Percentiles rank a stretch among this genome's conserved stretches.
phyloP scores from a whole-genome alignment of 2,329 filamentous ascomycete genomes.

The Colletotrichum lini region DNA sequence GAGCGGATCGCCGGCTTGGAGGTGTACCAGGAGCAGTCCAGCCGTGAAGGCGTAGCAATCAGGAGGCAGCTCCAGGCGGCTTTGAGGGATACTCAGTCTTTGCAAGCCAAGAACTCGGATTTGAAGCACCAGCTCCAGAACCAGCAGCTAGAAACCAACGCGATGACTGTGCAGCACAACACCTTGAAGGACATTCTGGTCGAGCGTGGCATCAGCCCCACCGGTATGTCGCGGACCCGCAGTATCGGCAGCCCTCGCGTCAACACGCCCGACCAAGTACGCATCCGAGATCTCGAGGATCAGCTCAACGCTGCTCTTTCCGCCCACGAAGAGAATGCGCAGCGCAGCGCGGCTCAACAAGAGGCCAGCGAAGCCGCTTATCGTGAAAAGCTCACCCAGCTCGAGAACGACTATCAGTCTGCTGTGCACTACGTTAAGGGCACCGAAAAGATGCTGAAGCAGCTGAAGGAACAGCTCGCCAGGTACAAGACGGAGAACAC shows the following conservation, averaged over 20 bases:
- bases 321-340: constrained; percentile 88
- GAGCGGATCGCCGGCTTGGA: constrained; percentile 97
- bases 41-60: constrained; percentile 90
- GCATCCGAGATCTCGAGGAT: constrained; percentile 88
- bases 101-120: constrained; percentile 85
- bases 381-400: constrained; percentile 91
- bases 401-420: constrained; percentile 98
- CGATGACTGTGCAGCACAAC: constrained; percentile 90
- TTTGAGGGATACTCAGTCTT: constrained; percentile 85
- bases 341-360: constrained; percentile 81
- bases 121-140: constrained; percentile 86
- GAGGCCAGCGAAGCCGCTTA: constrained; percentile 92
- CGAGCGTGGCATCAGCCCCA: constrained; percentile 88
- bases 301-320: constrained; percentile 84
- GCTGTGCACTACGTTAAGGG: constrained; percentile 98
- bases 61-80: constrained; percentile 90
- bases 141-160: constrained; percentile 94
- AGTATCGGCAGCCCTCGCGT: constrained; percentile 81
- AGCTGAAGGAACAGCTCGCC: constrained; percentile 97
- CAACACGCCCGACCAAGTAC: constrained; percentile 83
- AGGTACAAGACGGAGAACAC: constrained; percentile 91
- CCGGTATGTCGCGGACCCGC: constrained; percentile 79
- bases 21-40: constrained; percentile 97
- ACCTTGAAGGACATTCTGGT: constrained; percentile 93
- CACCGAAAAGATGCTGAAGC: constrained; percentile 98